Evolutionary conservation across 169 alveolate species (phyloP).

Genomic region (Plasmodium adleri): DNA sequence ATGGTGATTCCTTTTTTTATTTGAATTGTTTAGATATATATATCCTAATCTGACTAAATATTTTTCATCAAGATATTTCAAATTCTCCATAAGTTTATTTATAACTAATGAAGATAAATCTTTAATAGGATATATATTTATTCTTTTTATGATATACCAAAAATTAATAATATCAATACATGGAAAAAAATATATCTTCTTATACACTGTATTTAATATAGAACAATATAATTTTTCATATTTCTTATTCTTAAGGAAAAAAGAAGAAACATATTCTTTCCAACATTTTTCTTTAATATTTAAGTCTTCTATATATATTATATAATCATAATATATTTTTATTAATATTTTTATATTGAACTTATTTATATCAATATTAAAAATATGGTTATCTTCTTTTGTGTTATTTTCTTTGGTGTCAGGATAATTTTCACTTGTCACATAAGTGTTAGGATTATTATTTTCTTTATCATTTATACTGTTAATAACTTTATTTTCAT

Average conservation of each 20-base stretch:
- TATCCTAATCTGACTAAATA: constrained; percentile 52
- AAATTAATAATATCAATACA: constrained; percentile 62
- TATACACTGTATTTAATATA: constrained; percentile 35
- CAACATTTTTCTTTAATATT: constrained; percentile 46
- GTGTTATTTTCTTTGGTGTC: neutral
- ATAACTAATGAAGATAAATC: constrained; percentile 37
- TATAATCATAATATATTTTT: constrained; percentile 35
- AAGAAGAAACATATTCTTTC: constrained; percentile 37
- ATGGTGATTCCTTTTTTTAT: constrained; percentile 25
- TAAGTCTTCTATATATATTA: constrained; percentile 34
- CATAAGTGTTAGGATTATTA: neutral
- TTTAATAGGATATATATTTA: constrained; percentile 18
- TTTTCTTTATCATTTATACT: neutral
- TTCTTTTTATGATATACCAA: constrained; percentile 41
- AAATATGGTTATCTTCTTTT: neutral
- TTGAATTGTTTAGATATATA: constrained; percentile 45
- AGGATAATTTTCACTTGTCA: neutral
- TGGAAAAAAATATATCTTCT: constrained; percentile 50
- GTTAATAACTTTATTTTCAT: neutral
- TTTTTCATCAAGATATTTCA: constrained; percentile 39
- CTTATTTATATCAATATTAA: constrained; percentile 5
- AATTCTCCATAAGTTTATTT: constrained; percentile 26
- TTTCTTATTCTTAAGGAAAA: constrained; percentile 5
- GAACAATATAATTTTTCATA: constrained; percentile 22
- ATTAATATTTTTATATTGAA: constrained; percentile 3